phyloP scores from a whole-genome alignment of 352 stramenopile species.

The Globisporangium alternatum region DNA sequence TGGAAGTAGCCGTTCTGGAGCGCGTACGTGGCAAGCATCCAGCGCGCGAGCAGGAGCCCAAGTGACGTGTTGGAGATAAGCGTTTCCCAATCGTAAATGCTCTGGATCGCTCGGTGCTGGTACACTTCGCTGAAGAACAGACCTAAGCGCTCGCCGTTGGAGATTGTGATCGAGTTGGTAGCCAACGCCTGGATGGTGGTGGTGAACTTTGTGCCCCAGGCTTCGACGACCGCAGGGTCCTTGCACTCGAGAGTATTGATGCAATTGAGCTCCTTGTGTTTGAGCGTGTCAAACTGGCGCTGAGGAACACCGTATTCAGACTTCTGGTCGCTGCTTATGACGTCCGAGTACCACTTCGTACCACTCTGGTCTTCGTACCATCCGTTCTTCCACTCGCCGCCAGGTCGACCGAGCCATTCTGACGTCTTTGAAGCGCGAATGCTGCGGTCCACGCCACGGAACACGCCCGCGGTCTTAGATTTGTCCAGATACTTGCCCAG shows the following conservation, averaged over 20 bases:
- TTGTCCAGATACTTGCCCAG: constrained; percentile 19
- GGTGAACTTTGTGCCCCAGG: constrained; percentile 32
- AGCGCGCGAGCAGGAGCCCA: constrained; percentile 29
- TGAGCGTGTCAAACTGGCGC: constrained; percentile 37
- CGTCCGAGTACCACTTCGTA: constrained; percentile 28
- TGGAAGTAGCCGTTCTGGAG: constrained; percentile 29
- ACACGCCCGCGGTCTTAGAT: constrained; percentile 25
- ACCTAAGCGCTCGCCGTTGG: constrained; percentile 28
- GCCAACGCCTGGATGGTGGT: constrained; percentile 6
- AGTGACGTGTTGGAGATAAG: constrained; percentile 30
- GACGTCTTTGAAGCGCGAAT: constrained; percentile 31
- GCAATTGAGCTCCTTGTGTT: constrained; percentile 31
- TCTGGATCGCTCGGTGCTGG: constrained; percentile 17
- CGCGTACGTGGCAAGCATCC: constrained; percentile 37
- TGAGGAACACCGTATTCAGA: constrained; percentile 20
- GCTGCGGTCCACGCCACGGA: constrained; percentile 22
- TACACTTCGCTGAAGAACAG: constrained; percentile 34
- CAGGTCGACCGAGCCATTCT: constrained; percentile 33
- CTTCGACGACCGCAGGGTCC: not conserved
- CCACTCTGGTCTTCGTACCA: constrained; percentile 33
- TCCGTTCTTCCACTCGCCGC: constrained; percentile 35
- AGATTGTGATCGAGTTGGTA: constrained; percentile 27
- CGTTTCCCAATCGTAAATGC: constrained; percentile 43
- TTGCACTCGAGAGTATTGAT: constrained; percentile 13
- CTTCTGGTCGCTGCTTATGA: constrained; percentile 31